Evolutionary conservation across 2,329 filamentous ascomycete species (phyloP).

Genomic region (Trichoderma sp.): DNA sequence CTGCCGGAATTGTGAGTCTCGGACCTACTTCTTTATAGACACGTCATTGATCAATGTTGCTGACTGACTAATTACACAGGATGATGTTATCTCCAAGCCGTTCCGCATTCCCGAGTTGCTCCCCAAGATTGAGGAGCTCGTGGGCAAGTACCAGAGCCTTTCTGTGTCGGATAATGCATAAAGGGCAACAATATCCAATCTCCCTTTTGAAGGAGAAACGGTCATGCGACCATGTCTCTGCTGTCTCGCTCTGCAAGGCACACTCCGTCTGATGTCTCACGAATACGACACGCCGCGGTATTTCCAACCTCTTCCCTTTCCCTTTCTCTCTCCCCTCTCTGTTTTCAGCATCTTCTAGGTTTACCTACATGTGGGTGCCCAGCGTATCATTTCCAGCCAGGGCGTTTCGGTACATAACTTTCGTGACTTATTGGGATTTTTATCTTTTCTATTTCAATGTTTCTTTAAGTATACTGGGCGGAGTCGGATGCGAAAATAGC

Average conservation of each 20-base stretch:
- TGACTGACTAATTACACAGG: slow-evolving; percentile 38
- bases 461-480: background rate
- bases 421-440: background rate
- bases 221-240: background rate
- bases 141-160: slow-evolving; percentile 39
- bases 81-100: slow-evolving; percentile 76
- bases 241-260: background rate
- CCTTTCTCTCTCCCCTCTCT: background rate
- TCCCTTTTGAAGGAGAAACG: background rate
- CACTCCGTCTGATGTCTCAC: background rate
- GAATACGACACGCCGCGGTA: background rate
- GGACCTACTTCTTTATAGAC: background rate
- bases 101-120: slow-evolving; percentile 72
- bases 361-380: background rate
- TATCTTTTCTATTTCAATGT: background rate
- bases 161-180: slow-evolving; percentile 26
- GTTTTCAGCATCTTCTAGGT: background rate
- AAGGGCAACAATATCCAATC: background rate
- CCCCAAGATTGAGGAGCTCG: slow-evolving; percentile 62
- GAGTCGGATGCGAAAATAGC: background rate
- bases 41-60: background rate
- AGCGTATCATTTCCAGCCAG: background rate
- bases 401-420: background rate
- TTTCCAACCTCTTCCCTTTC: background rate
- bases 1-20: slow-evolving; percentile 66